A percentile compares a stretch with the other conserved stretches of the same genome.
These are phyloP conservation scores for Eimeria acervulina DNA, from an alignment of 169 alveolate genomes.

Conservation along the genomic window DNA sequence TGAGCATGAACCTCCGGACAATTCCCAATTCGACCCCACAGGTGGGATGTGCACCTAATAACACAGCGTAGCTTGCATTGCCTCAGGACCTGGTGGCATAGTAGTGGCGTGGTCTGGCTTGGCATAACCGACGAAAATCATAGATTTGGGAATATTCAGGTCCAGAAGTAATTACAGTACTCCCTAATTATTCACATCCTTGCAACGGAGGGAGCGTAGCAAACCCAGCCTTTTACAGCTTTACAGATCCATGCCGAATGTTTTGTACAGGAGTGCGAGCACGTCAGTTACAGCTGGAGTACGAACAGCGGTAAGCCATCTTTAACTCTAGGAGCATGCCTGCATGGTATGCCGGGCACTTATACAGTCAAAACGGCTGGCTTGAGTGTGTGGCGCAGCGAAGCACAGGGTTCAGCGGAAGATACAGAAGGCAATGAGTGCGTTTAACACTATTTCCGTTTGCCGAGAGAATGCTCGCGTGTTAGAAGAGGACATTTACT, in stretches of 20 bases:
- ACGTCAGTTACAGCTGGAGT: slow-evolving; percentile 63
- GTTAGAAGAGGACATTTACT: background rate
- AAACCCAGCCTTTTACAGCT: background rate
- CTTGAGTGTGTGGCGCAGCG: slow-evolving; percentile 38
- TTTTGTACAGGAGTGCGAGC: slow-evolving; percentile 65
- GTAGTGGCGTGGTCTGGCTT: background rate
- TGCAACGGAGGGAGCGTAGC: background rate
- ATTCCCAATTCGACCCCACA: slow-evolving; percentile 64
- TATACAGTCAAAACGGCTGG: background rate
- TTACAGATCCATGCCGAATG: background rate
- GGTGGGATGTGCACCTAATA: background rate
- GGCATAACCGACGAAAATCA: background rate
- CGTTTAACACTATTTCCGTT: background rate
- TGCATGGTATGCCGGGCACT: background rate
- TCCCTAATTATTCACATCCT: background rate
- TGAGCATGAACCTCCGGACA: slow-evolving; percentile 73
- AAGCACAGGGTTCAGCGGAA: slow-evolving; percentile 42
- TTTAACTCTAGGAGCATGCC: background rate
- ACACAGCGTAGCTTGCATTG: background rate
- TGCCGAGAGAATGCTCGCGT: background rate
- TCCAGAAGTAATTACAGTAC: background rate
- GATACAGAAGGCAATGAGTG: slow-evolving; percentile 59
- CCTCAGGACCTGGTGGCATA: background rate
- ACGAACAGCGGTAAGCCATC: slow-evolving; percentile 75
- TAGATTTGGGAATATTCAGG: background rate